Conservation (phyloP, 2,329 filamentous ascomycete species). For the Fusarium graminum region DNA sequence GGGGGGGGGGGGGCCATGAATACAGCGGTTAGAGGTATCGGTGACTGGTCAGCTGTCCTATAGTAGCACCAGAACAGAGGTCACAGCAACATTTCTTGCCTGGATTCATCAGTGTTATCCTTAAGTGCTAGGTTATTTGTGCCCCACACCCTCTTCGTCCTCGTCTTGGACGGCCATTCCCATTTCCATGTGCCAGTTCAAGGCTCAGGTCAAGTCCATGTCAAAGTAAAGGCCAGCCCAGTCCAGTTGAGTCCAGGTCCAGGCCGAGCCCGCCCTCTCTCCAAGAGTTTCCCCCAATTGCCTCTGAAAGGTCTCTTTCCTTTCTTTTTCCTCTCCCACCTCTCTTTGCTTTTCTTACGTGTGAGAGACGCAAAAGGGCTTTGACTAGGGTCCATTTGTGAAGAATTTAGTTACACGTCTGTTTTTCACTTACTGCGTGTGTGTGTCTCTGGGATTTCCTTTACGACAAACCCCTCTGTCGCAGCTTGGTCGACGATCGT, state of each 20-base stretch:
- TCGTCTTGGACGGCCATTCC: not conserved
- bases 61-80: rapidly evolving
- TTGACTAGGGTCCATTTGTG: slow-evolving; percentile 21
- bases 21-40: slow-evolving; percentile 12
- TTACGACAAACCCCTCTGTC: slow-evolving; percentile 23
- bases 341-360: slow-evolving; percentile 25
- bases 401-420: slow-evolving; percentile 28
- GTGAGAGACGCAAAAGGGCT: slow-evolving; percentile 29
- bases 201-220: not conserved
- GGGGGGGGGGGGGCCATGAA: too few species aligned
- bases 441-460: slow-evolving; percentile 5
- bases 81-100: slow-evolving; percentile 12
- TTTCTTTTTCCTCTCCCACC: slow-evolving; percentile 10
- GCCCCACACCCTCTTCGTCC: slow-evolving; percentile 34
- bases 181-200: slow-evolving; percentile 33
- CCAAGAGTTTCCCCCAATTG: slow-evolving; percentile 25
- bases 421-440: slow-evolving; percentile 5
- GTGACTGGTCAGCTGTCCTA: not conserved
- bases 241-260: slow-evolving; percentile 4
- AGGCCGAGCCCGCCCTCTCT: slow-evolving; percentile 19
- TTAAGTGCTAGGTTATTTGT: slow-evolving; percentile 28
- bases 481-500: slow-evolving; percentile 19
- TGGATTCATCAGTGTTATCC: slow-evolving; percentile 33
- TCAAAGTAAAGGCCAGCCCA: slow-evolving; percentile 6
- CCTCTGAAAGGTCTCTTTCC: slow-evolving; percentile 14